phyloP scores from a whole-genome alignment of 169 alveolate genomes.

The Condylostoma magnum region DNA sequence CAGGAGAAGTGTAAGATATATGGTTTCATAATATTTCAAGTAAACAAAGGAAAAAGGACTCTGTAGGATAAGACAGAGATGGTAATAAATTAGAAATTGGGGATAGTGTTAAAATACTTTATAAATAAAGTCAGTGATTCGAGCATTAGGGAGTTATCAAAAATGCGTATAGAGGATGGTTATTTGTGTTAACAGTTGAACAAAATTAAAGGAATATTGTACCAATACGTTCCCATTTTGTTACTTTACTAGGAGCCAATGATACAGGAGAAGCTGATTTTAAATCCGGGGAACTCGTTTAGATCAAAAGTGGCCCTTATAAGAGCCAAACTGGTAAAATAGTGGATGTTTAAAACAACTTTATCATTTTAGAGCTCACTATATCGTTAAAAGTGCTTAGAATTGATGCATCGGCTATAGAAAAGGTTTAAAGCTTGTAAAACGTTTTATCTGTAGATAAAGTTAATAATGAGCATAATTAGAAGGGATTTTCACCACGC shows the following conservation, averaged over 20 bases:
- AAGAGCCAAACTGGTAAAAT: constrained; percentile 50
- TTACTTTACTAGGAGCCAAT: constrained; percentile 29
- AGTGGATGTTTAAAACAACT: constrained; percentile 33
- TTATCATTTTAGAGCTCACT: constrained; percentile 41
- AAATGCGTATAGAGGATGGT: constrained; percentile 27
- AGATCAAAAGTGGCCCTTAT: constrained; percentile 46
- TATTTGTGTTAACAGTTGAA: constrained; percentile 45
- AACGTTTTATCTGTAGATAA: background rate
- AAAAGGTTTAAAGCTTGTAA: background rate
- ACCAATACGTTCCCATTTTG: constrained; percentile 12
- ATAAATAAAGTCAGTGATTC: constrained; percentile 12
- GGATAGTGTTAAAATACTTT: constrained; percentile 38
- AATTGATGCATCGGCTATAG: constrained; percentile 10
- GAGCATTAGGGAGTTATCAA: constrained; percentile 45
- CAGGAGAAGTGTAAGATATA: constrained; percentile 31
- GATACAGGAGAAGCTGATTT: constrained; percentile 20
- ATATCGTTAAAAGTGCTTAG: constrained; percentile 32
- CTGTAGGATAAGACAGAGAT: constrained; percentile 29
- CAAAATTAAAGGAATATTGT: constrained; percentile 44
- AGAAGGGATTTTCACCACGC: constrained; percentile 20
- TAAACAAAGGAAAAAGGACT: constrained; percentile 21
- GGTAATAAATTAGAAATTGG: constrained; percentile 40
- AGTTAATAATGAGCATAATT: background rate
- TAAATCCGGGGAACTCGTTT: constrained; percentile 35
- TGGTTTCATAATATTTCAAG: constrained; percentile 35